Evolutionary conservation across 164 flowering plant genomes (phyloP), one percentile per base, ranked within the genome.

Genomic region (Nelumbo lutea): DNA sequence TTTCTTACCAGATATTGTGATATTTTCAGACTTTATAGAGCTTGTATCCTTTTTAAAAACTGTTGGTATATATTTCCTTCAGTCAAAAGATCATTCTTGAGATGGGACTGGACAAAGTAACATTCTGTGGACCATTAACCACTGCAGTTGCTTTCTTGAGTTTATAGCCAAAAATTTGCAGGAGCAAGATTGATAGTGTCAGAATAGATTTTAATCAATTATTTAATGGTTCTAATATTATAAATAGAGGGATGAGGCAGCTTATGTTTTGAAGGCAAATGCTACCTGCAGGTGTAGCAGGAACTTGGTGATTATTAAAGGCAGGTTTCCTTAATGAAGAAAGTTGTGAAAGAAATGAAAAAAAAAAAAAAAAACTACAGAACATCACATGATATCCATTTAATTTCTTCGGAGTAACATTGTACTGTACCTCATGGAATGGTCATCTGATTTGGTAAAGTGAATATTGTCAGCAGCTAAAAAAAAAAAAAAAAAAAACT

Each of bases 311-410:
- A 83, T 67, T 57, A 72, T 66, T 85, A 85, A 64, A 82, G 72
- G 75, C 79, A 78, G 73, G 79, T 78, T n/a, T 62, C 72, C 27
- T 67, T 89, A 76, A 74, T 86, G 75, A 85, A 86, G 70, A 73
- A 68, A 55, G 64, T 87, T 38, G 59, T 69, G 74, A 72, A 84
- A 70, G 85, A 75, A 78, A 82, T 74, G 68, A 27, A 27, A 27
- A 27, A 27, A 27, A 27, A 27, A 27, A 27, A 27, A 79, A 72
- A 74, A 86, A 81, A 68, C 57, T 88, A 81, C 82, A 83, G 77
- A 87, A 82, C 42, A 62, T 89, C 52, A 77, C 84, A 15, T 81
- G 76, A 89, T 91, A 86, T 88, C 93, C 95, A 84, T 72, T 59
- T 52, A n/a, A 44, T n/a, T n/a, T n/a, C n/a, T n/a, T 62, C 65